Conservation (phyloP, 2,329 filamentous ascomycete species). For the Zymoseptoria pseudotritici region DNA sequence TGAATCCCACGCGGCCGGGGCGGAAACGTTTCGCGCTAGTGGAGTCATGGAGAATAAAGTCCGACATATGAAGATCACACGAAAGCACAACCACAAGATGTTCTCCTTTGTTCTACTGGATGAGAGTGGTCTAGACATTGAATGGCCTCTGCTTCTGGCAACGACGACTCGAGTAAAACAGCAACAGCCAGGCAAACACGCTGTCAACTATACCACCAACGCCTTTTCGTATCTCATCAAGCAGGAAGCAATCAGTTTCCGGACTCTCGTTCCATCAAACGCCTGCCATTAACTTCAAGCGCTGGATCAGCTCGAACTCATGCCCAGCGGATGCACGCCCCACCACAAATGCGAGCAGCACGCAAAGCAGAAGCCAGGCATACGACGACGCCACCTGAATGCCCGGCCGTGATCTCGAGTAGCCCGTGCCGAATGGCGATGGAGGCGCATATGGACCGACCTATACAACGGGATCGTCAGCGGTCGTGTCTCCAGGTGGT, state of each 20-base stretch:
- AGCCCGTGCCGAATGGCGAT: constrained; percentile 13
- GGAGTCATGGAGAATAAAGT: neutral
- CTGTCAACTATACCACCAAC: neutral
- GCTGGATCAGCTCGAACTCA: constrained; percentile 2
- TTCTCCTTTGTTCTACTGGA: no score
- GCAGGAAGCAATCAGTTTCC: neutral
- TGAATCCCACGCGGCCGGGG: neutral
- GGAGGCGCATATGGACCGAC: constrained; percentile 15
- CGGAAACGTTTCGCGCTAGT: neutral
- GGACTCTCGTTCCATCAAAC: neutral
- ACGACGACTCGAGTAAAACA: neutral
- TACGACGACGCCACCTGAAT: constrained; percentile 7
- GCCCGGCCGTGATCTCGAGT: constrained; percentile 11
- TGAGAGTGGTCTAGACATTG: no score
- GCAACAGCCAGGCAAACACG: neutral
- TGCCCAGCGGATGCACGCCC: constrained; percentile 8
- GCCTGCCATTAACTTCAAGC: neutral
- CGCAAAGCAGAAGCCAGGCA: constrained; percentile 8
- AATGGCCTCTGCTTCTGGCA: neutral
- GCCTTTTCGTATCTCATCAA: neutral
- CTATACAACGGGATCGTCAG: neutral
- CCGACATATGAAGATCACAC: neutral
- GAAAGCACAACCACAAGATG: no score
- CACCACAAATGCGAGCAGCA: constrained; percentile 9
- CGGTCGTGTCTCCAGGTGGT: neutral